Base-by-base conservation (phyloP, 495 filamentous ascomycete species). In the Terfezia claveryi region DNA sequence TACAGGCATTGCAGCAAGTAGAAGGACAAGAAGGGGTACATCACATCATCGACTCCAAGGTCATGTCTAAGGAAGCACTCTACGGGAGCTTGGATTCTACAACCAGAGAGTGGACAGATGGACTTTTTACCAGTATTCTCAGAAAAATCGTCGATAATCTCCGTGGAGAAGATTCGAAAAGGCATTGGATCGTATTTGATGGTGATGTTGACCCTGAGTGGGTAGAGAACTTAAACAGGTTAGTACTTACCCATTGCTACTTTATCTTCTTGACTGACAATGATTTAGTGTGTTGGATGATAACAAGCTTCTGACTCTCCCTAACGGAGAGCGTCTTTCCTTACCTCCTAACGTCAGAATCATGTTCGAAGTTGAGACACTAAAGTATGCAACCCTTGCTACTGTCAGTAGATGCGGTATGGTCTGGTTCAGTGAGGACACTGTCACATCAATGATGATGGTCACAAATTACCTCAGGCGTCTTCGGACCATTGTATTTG, bases 361-460 rank as follows among this genome's bases (percentile, higher is more conserved):
- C 68, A 92, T 99, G 85, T 99, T 99, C 58, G 91, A 99, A 70
- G 91, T 99, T 27, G 92, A 96, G 70, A 96, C 80, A n/a, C 73
- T 99, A 44, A 93, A 89, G 63, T 99, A 99, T 66, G 91, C 91
- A 41, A 99, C 91, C 0, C 75, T 96, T 44, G 91, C 91, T 41
- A 99, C 91, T 41, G 91, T 99, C 61, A 87, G 81, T 81, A 87
- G 91, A 70, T 99, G 91, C 69, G 91, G 91, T 73, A 99, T 99
- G 91, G 91, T 99, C 8, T 99, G 91, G 91, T 96, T 95, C 70
- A 96, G 88, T 64, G 88, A 92, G 58, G 92, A 99, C 63, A 96
- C 86, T 16, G 87, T 99, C 44, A 88, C 85, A 17, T 76, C 85
- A 8, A 76, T 74, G 59, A 94, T 99, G 86, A 86, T 96, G 78